phyloP scores from a whole-genome alignment of 352 stramenopile genomes.

The Phytophthora uliginosa region DNA sequence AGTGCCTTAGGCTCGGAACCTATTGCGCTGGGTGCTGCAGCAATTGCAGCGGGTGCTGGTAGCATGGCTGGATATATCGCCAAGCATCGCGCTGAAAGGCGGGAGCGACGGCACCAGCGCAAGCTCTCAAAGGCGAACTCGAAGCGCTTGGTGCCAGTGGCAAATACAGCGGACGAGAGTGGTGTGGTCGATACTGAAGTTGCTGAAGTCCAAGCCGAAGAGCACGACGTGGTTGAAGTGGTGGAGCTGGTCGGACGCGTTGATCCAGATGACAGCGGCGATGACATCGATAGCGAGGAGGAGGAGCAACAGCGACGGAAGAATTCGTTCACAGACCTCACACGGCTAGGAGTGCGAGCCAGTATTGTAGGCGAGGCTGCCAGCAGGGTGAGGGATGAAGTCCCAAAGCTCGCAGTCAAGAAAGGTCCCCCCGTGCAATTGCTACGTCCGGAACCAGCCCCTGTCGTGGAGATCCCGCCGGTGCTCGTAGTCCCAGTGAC shows the following conservation, averaged over 20 bases:
- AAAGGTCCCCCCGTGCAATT: conserved; percentile 51
- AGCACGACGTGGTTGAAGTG: conserved; percentile 15
- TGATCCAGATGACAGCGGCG: conserved; percentile 20
- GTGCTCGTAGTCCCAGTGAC: conserved; percentile 1
- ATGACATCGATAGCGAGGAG: conserved; percentile 17
- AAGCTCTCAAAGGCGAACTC: conserved; percentile 29
- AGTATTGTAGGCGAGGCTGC: conserved; percentile 21
- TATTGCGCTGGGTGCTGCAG: conserved; percentile 54
- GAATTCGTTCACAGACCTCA: conserved; percentile 52
- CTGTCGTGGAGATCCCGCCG: not conserved
- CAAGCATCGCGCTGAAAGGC: conserved; percentile 37
- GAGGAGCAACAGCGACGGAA: conserved; percentile 1
- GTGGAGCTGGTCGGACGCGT: conserved; percentile 21
- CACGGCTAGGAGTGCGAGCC: conserved; percentile 25
- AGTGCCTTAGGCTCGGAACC: conserved; percentile 57
- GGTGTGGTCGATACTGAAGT: not conserved
- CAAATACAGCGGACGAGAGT: conserved; percentile 11
- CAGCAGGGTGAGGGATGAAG: conserved; percentile 4
- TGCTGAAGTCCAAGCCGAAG: conserved; percentile 2
- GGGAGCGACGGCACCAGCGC: conserved; percentile 19
- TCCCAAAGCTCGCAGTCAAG: conserved; percentile 56
- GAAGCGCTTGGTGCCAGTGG: conserved; percentile 44
- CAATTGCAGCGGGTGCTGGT: conserved; percentile 48
- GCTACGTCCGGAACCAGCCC: not conserved
- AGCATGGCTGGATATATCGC: conserved; percentile 60